Percentiles rank a stretch among this genome's conserved stretches.
Conservation (phyloP, 306 rosid species). For the Glycine soja region DNA sequence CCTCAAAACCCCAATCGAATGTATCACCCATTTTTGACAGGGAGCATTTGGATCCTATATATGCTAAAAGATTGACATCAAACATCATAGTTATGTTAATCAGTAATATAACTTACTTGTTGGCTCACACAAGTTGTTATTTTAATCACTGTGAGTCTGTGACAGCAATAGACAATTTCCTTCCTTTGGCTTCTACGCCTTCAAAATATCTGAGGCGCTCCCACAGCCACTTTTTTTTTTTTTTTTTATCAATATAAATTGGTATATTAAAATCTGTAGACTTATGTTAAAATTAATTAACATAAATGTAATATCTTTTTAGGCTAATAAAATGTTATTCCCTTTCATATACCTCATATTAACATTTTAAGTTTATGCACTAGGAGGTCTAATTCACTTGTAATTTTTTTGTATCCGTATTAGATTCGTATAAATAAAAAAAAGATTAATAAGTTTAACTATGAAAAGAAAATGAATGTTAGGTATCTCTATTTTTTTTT, state of each 20-base stretch:
- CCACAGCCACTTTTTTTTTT: neutral
- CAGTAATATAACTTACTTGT: neutral
- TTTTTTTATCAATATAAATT: neutral
- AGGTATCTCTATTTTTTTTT: too few relatives aligned
- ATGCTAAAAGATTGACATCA: conserved; percentile 14
- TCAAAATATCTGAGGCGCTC: neutral
- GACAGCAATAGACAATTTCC: conserved; percentile 3
- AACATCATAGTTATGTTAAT: neutral
- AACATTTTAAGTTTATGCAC: too few relatives aligned
- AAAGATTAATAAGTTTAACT: too few relatives aligned
- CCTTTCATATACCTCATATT: too few relatives aligned
- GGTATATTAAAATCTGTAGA: too few relatives aligned
- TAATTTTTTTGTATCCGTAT: too few relatives aligned
- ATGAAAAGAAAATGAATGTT: too few relatives aligned
- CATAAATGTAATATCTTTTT: too few relatives aligned
- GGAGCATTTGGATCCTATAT: conserved; percentile 45
- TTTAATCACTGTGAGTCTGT: neutral
- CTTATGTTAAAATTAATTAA: too few relatives aligned
- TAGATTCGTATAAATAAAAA: too few relatives aligned
- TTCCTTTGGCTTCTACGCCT: conserved; percentile 58
- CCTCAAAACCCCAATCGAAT: conserved; percentile 52
- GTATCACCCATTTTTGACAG: conserved; percentile 58
- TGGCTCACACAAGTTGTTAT: conserved; percentile 8
- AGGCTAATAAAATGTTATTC: too few relatives aligned
- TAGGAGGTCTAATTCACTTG: too few relatives aligned